Base-by-base conservation (phyloP, 1,284 basidiomycete genomes). In the Crocinoboletus sp. region DNA sequence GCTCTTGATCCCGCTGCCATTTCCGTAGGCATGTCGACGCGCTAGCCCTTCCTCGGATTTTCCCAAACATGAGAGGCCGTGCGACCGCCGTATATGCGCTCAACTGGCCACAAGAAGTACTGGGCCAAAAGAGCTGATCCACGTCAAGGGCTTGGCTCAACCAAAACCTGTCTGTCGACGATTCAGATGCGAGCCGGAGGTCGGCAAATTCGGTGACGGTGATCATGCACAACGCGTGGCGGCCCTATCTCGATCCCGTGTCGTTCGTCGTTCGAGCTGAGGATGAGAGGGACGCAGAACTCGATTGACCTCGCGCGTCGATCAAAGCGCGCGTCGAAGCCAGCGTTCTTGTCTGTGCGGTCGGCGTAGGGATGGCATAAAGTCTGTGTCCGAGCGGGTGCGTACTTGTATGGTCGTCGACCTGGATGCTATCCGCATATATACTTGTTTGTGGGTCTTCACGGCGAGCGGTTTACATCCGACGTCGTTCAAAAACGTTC, bases 211-310 rank as follows among this genome's bases (percentile, higher is more conserved):
- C 54, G n/a, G 49, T 58, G 11, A 63, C 64, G 1, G 31, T 54
- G 25, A 56, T 67, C 37, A 55, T 66, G 5, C 66, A 65, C 40
- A 58, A 56, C 8, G 67, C 64, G 2, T 70, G 65, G 63, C 55
- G 59, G 1, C 54, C 68, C 6, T 62, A 71, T 49, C 70, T 69
- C 51, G 69, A 69, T 12, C 47, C 68, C 0, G 49, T 56, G 5
- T 38, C 69, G 10, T 48, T n/a, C 57, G 1, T 68, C 67, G 1
- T 67, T 68, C 33, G 67, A 68, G 36, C 49, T 59, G 0, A 55
- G 63, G 25, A 46, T 70, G 6, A 45, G 31, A 12, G 60, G 58
- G 16, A 56, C 58, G 5, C 57, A 60, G 10, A 45, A 61, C 43
- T 43, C 68, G 24, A 53, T 67, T 17, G 62, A 71, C 22, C 56